Evolutionary conservation across 208 protist genomes (phyloP), one percentile per base, ranked within the genome.

Genomic region (Leishmania aethiopica): DNA sequence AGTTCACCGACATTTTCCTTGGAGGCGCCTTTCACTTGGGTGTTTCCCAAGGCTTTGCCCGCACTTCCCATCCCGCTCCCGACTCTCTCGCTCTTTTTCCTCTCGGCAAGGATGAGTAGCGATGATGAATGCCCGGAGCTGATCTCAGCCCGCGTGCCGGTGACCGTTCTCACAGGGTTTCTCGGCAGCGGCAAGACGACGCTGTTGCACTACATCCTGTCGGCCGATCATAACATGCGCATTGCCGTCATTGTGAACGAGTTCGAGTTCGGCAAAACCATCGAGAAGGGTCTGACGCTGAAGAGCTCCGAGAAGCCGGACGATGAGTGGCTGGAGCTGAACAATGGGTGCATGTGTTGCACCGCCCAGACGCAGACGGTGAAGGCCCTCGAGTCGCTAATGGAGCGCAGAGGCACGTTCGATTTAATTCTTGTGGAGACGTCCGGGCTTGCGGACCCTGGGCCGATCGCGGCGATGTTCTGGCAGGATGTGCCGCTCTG

Each of bases 271-370:
- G 95, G 95, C 73, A 95, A 93, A 82, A 92, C 92, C 1, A 97
- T 98, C 78, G 95, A 99, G 81, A 96, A 98, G 82, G 93, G 92
- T n/a, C 80, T 99, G 45, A 92, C 95, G 7, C 77, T 98, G 47
- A 97, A 95, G 64, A 96, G 93, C 81, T 96, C 95, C 4, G 92
- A 98, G 69, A 97, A 99, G 82, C 81, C 90, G 37, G 98, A 98
- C 75, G 96, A 99, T 75, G 97, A 99, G 88, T 99, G 97, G 94
- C 78, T 99, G 28, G 98, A 99, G 89, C 86, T 99, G 60, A 93
- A 93, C 62, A 99, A 99, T 80, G 98, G 98, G 10, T 99, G 97
- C 88, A 96, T 99, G 84, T 99, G 97, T 84, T 99, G 98, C 90
- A 98, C 94, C 3, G 95, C 98, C 10, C 96, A 98, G 80, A 90